Conservation (phyloP, 2,329 filamentous ascomycete species). For the Fusarium hostae region DNA sequence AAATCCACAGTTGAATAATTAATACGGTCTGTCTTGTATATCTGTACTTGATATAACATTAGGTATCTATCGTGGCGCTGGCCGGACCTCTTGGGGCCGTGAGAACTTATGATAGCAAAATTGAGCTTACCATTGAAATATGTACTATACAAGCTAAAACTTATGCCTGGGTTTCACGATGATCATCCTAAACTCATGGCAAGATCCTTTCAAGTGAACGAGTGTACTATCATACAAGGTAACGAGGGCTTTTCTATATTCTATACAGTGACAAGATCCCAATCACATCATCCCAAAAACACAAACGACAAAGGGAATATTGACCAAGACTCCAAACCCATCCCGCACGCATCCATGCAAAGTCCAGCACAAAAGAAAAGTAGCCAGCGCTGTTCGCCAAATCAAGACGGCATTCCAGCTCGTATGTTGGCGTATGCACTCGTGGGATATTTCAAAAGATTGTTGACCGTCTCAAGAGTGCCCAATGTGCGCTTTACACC, state of each 20-base stretch:
- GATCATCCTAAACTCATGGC: not conserved
- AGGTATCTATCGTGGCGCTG: not conserved
- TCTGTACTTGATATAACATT: not conserved
- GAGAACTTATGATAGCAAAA: not conserved
- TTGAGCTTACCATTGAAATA: not conserved
- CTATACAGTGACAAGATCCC: constrained; percentile 16
- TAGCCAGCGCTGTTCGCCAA: not conserved
- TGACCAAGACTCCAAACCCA: not conserved
- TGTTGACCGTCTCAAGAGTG: constrained; percentile 59
- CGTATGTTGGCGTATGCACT: constrained; percentile 70
- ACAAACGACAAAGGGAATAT: constrained; percentile 2
- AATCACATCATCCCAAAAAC: constrained; percentile 6
- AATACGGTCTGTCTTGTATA: not conserved
- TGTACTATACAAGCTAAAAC: not conserved
- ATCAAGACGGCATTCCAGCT: constrained; percentile 47
- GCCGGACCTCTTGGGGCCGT: not conserved
- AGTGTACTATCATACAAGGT: not conserved
- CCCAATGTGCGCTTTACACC: constrained; percentile 60
- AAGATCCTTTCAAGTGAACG: not conserved
- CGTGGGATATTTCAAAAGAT: constrained; percentile 65
- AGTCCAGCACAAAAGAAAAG: constrained; percentile 5
- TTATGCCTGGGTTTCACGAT: not conserved
- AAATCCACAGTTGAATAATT: constrained; percentile 11
- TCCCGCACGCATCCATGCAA: constrained; percentile 6
- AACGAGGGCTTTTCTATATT: constrained; percentile 31